Percentiles rank a stretch among this genome's conserved stretches.
Evolutionary conservation across 164 flowering plant species (phyloP).

Genomic region (Santalum album): DNA sequence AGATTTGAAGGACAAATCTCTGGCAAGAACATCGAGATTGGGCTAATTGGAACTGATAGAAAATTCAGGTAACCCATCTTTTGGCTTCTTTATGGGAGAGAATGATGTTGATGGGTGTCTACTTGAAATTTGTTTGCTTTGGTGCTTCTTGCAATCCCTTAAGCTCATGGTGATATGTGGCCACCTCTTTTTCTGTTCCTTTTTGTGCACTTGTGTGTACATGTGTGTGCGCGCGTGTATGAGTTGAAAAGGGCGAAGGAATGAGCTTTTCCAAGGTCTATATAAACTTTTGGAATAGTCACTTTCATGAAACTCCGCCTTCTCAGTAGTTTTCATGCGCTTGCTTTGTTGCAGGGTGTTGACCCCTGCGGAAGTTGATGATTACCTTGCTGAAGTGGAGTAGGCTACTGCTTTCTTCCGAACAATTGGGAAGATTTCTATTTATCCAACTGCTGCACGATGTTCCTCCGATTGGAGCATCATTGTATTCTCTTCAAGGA

Average conservation of each 20-base stretch:
- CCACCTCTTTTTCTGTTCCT: too few species aligned
- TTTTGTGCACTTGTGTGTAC: too few species aligned
- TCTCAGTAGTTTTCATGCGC: neutral
- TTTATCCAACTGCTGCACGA: neutral
- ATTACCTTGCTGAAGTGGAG: slow-evolving; percentile 77
- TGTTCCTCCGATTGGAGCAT: neutral
- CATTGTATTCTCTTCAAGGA: neutral
- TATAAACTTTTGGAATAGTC: too few species aligned
- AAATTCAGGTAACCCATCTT: slow-evolving; percentile 53
- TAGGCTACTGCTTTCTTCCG: slow-evolving; percentile 10
- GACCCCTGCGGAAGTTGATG: slow-evolving; percentile 67
- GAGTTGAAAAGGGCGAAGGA: too few species aligned
- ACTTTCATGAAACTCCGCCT: too few species aligned
- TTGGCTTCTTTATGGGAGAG: neutral
- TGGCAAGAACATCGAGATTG: slow-evolving; percentile 91
- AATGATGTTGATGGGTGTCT: too few species aligned
- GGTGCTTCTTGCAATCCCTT: too few species aligned
- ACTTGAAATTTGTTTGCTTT: too few species aligned
- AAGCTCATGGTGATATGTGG: too few species aligned
- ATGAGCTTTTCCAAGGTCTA: too few species aligned
- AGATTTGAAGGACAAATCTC: slow-evolving; percentile 99
- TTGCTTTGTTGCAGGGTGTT: slow-evolving; percentile 45
- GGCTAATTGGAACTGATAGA: slow-evolving; percentile 71
- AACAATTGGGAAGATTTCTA: neutral
- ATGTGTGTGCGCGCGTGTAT: too few species aligned